A percentile compares a stretch with the other conserved stretches of the same genome.
These are phyloP conservation scores for Yamadazyma paraphyllophila DNA, from an alignment of 805 yeast species.

Conservation along the genomic window DNA sequence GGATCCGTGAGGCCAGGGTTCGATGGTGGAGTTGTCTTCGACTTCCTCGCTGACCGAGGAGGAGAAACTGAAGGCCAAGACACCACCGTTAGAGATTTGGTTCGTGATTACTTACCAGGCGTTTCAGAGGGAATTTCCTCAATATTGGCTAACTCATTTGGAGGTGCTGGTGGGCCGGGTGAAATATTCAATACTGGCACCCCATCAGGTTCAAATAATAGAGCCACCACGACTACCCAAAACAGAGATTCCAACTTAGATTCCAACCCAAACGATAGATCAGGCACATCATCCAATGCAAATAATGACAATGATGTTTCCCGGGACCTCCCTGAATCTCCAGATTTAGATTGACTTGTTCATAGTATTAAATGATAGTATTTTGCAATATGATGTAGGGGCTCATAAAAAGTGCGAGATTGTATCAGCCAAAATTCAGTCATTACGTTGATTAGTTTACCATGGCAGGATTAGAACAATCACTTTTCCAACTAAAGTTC, in stretches of 20 bases:
- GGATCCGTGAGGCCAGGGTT: no score
- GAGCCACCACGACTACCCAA: neutral
- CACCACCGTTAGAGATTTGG: slow-evolving; percentile 2
- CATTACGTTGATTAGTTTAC: neutral
- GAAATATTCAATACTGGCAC: neutral
- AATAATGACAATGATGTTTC: neutral
- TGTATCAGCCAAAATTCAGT: neutral
- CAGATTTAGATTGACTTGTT: slow-evolving; percentile 8
- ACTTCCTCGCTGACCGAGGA: neutral
- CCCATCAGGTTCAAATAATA: neutral
- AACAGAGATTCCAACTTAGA: neutral
- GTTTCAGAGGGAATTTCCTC: slow-evolving; percentile 12
- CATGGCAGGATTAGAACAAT: slow-evolving; percentile 46
- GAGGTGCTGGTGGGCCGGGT: slow-evolving; percentile 11
- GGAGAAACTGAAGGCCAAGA: neutral
- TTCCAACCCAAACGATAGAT: neutral
- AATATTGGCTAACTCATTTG: slow-evolving; percentile 12
- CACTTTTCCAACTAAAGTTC: slow-evolving; percentile 69
- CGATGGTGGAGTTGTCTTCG: no score
- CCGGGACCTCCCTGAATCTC: neutral
- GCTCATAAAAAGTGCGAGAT: neutral
- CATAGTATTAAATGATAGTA: neutral
- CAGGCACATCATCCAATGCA: neutral
- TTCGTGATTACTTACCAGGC: slow-evolving; percentile 4
- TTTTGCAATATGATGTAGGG: neutral